phyloP scores from a whole-genome alignment of 2,329 filamentous ascomycete species.

The Diaporthe ampelina region DNA sequence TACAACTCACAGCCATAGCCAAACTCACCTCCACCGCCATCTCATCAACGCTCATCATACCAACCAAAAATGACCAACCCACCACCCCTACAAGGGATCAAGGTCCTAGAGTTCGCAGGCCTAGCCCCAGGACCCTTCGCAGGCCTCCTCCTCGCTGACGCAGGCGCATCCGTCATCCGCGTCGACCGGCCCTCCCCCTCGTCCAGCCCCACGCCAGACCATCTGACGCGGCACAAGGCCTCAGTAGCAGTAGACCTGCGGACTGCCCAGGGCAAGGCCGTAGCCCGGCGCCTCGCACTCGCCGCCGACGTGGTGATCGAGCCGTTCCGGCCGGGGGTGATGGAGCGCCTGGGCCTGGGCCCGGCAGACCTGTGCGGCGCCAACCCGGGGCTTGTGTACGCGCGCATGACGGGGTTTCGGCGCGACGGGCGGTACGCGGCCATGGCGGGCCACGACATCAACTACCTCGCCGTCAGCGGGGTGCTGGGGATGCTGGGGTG shows the following conservation, averaged over 20 bases:
- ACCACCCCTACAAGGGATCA: slow-evolving; percentile 64
- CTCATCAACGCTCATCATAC: not conserved
- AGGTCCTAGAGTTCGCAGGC: slow-evolving; percentile 72
- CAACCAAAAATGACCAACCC: slow-evolving; percentile 51
- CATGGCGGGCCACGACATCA: slow-evolving; percentile 97
- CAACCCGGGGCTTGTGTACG: slow-evolving; percentile 85
- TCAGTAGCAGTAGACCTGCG: slow-evolving; percentile 88
- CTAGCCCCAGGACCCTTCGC: slow-evolving; percentile 85
- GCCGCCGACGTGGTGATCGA: slow-evolving; percentile 87
- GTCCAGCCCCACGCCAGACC: slow-evolving; percentile 70
- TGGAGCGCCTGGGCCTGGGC: slow-evolving; percentile 85
- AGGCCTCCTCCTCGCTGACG: slow-evolving; percentile 89
- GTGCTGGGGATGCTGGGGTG: slow-evolving; percentile 83
- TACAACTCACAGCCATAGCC: not conserved
- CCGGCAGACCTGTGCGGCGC: slow-evolving; percentile 71
- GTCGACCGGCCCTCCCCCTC: slow-evolving; percentile 74
- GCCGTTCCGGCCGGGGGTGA: slow-evolving; percentile 90
- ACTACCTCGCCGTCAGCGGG: slow-evolving; percentile 92
- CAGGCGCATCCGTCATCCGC: slow-evolving; percentile 88
- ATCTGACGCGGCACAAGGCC: slow-evolving; percentile 83
- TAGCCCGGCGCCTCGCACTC: slow-evolving; percentile 76
- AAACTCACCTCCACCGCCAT: not conserved
- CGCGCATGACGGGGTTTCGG: slow-evolving; percentile 90
- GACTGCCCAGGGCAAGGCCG: slow-evolving; percentile 69
- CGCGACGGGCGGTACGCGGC: slow-evolving; percentile 85